Conservation (phyloP, 2,329 filamentous ascomycete species). For the Fusarium tricinctum region DNA sequence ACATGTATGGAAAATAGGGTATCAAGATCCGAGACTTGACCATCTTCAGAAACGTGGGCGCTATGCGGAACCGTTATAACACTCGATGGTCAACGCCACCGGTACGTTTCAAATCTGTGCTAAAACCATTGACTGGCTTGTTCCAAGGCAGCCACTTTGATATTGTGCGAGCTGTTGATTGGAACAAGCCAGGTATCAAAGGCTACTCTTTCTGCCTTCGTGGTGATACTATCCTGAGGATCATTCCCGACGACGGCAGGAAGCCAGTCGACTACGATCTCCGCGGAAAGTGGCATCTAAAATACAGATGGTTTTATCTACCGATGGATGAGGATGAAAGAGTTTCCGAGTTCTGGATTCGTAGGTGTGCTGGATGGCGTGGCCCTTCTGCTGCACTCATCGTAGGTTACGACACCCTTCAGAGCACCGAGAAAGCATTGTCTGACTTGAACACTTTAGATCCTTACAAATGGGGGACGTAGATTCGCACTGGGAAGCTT, state of each 20-base stretch:
- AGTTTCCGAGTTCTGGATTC: background rate
- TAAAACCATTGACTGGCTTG: background rate
- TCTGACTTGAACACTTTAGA: background rate
- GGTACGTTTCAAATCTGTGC: no score
- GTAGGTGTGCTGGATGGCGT: background rate
- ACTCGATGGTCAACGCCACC: rapidly evolving
- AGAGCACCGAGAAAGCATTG: no score
- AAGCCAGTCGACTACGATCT: background rate
- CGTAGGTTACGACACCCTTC: background rate
- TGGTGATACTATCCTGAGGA: rapidly evolving
- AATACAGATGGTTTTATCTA: background rate
- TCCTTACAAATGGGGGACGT: background rate
- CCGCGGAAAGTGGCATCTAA: background rate
- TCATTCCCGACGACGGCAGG: rapidly evolving
- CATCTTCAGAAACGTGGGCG: rapidly evolving
- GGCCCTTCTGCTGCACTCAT: background rate
- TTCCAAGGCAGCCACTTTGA: no score
- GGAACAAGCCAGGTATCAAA: background rate
- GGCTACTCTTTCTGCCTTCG: background rate
- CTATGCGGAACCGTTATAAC: rapidly evolving
- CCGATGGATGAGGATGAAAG: background rate
- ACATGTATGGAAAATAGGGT: background rate
- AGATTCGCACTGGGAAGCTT: background rate
- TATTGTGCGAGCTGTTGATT: background rate
- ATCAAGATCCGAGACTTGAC: background rate